Evolutionary conservation across 495 filamentous ascomycete species (phyloP), one percentile per base, ranked within the genome.

Genomic region (Tuber aestivum): DNA sequence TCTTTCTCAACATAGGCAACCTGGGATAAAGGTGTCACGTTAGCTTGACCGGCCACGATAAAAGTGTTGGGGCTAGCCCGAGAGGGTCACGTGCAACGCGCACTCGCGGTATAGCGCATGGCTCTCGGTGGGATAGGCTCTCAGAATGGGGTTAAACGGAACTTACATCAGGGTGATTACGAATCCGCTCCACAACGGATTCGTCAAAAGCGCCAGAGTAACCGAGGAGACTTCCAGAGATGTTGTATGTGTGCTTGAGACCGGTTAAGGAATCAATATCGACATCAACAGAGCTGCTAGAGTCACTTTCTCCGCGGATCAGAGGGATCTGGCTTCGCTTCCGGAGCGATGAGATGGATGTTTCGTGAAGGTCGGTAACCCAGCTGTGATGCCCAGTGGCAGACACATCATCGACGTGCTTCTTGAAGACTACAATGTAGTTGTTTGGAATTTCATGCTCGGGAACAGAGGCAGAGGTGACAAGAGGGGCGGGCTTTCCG

Each of bases 361-460:
- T 83, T 61, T 85, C 80, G 83, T 95, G 92, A 81, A 97, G 88
- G 85, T 92, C 89, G 87, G 97, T 90, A 82, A 99, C 91, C 96
- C 96, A 99, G 84, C 84, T 89, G 83, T 97, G 94, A 83, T 99
- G 96, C 79, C 87, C 88, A 38, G 88, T 84, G 20, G 92, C 93
- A 72, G 89, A 86, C 32, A 86, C 85, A 38, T 90, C 84, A 75
- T 87, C 86, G 73, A 99, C 91, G 83, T 97, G 93, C 85, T 95
- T 92, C 90, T 99, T 98, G 89, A 99, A 97, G 79, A 97, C 93
- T 85, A 99, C 86, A 85, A 99, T 97, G 85, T 98, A 99, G 56
- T 93, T 93, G 86, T 97, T 92, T 70, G 93, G 92, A 45, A 99
- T 89, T 80, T 90, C 88, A 65, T 83, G 81, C 74, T 86, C 86